Conservation (phyloP, 1,139 yeast genomes). For the Candida sojae region DNA sequence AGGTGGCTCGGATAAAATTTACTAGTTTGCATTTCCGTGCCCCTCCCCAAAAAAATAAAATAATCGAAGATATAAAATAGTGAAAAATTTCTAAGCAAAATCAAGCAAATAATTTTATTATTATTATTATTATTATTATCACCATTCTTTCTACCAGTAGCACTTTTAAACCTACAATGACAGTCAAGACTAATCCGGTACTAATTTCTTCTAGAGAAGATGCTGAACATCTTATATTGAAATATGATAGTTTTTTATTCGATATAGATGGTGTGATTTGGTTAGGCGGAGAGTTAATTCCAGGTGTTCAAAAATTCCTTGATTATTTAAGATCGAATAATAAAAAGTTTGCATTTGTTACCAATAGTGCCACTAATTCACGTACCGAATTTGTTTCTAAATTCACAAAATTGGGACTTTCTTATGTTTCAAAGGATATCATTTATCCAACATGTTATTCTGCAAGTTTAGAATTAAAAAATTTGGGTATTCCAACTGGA, state of each 20-base stretch:
- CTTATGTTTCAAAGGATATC: constrained; percentile 27
- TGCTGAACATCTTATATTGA: constrained; percentile 55
- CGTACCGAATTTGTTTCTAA: constrained; percentile 33
- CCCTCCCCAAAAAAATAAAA: too few species aligned
- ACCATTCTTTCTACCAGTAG: too few species aligned
- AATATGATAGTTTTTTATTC: constrained; percentile 80
- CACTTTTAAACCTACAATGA: constrained; percentile 6
- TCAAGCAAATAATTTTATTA: too few species aligned
- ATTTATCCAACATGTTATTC: constrained; percentile 44
- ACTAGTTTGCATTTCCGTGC: too few species aligned
- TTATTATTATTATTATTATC: too few species aligned
- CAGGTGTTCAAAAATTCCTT: constrained; percentile 70
- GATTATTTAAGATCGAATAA: constrained; percentile 46
- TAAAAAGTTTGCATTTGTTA: constrained; percentile 38
- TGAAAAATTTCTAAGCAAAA: too few species aligned
- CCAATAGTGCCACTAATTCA: constrained; percentile 43
- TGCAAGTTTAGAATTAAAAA: constrained; percentile 30
- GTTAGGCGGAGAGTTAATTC: constrained; percentile 76
- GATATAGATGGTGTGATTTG: constrained; percentile 96
- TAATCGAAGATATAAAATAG: too few species aligned
- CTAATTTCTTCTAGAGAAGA: constrained; percentile 43
- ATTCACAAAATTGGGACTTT: constrained; percentile 34
- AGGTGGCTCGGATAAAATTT: too few species aligned
- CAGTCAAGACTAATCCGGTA: constrained; percentile 12
- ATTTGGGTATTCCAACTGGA: constrained; percentile 25